Evolutionary conservation across 495 filamentous ascomycete species (phyloP).

Genomic region (Trypethelium eluteriae): DNA sequence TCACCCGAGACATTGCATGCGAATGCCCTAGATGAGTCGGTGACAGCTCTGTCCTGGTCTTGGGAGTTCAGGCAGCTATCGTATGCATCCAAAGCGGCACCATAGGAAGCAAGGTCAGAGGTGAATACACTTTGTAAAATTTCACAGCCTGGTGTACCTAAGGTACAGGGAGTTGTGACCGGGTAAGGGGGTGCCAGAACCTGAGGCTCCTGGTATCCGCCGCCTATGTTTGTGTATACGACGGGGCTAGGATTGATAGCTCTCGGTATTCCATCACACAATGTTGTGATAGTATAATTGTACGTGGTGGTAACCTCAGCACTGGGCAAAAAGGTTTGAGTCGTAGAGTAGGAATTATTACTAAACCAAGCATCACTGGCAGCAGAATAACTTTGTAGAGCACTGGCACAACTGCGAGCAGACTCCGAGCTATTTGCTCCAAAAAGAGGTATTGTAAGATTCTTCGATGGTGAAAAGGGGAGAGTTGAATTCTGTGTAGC

Average conservation of each 20-base stretch:
- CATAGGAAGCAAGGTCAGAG: not conserved
- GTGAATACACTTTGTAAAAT: not conserved
- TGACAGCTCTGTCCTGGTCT: not conserved
- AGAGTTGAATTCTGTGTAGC: not conserved
- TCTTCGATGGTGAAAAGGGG: not conserved
- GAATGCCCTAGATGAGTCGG: not conserved
- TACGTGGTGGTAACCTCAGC: not conserved
- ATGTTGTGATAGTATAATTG: not conserved
- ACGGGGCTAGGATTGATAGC: not conserved
- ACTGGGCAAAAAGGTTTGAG: slow-evolving; percentile 3
- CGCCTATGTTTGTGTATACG: not conserved
- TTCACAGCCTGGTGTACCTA: not conserved
- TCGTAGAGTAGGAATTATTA: not conserved
- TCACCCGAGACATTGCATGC: not conserved
- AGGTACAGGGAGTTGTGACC: not conserved
- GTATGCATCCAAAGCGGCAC: not conserved
- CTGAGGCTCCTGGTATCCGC: not conserved
- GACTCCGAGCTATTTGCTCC: not conserved
- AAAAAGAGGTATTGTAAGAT: not conserved
- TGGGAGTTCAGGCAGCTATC: not conserved
- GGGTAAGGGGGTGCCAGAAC: not conserved
- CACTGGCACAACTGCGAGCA: not conserved
- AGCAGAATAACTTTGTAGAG: not conserved
- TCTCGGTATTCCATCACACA: slow-evolving; percentile 3
- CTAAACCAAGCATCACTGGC: slow-evolving; percentile 5